Evolutionary conservation across 2,329 filamentous ascomycete genomes (phyloP).

Genomic region (Stagonosporopsis chrysanthemi): DNA sequence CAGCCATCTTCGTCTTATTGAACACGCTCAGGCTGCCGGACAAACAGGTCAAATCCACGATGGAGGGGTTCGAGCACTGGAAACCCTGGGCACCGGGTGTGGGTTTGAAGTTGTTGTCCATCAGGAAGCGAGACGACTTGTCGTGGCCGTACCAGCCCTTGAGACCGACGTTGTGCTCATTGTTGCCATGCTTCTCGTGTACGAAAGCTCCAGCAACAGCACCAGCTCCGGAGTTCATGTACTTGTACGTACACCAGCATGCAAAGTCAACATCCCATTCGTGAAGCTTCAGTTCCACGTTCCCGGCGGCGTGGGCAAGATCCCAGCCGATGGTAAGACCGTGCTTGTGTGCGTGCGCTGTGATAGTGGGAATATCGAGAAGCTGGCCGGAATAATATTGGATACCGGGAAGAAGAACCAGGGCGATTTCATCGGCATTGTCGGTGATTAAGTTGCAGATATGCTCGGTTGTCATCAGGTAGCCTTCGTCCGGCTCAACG

Average conservation of each 20-base stretch:
- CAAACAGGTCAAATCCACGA: constrained; percentile 79
- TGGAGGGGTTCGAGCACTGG: constrained; percentile 84
- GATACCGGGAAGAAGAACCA: constrained; percentile 82
- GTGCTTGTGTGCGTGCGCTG: constrained; percentile 72
- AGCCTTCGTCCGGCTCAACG: constrained; percentile 67
- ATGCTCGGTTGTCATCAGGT: constrained; percentile 70
- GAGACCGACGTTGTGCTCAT: constrained; percentile 70
- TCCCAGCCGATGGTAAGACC: constrained; percentile 85
- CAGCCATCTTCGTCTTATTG: constrained; percentile 71
- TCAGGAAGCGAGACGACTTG: constrained; percentile 77
- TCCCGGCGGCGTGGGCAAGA: constrained; percentile 84
- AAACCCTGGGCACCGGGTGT: constrained; percentile 80
- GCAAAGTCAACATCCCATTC: constrained; percentile 93
- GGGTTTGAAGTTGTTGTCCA: constrained; percentile 82
- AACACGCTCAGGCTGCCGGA: constrained; percentile 77
- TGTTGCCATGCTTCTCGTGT: constrained; percentile 73
- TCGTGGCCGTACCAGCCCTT: constrained; percentile 89
- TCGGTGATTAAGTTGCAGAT: constrained; percentile 76
- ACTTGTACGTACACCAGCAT: constrained; percentile 94
- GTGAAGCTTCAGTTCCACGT: constrained; percentile 79
- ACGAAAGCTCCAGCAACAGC: constrained; percentile 81
- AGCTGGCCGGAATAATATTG: constrained; percentile 92
- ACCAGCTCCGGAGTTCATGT: constrained; percentile 85
- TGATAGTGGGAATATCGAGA: constrained; percentile 83
- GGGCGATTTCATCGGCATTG: constrained; percentile 73